Base-by-base conservation (phyloP, 2,329 filamentous ascomycete species). In the Leptoxyphium fumago region DNA sequence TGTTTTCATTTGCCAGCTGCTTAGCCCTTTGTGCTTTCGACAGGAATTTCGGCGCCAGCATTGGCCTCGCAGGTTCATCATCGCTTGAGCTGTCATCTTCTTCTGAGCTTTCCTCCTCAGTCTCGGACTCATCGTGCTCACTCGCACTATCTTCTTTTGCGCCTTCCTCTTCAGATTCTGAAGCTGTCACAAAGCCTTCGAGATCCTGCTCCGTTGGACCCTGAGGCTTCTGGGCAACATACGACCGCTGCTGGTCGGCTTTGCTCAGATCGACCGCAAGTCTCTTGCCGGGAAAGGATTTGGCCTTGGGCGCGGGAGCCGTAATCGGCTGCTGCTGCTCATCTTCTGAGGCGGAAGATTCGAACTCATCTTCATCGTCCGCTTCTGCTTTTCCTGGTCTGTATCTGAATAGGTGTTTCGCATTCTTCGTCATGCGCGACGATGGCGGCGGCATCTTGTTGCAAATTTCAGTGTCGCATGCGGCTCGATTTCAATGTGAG, bases 341-440 rank as follows among this genome's bases (percentile, higher is more conserved):
- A 30, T 52, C 47, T 40, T 73, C 68, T 9, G 68, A 67, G 18
- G 72, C 71, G 1, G 72, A 69, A 15, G 72, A 68, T 38, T 75
- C 71, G 30, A 69, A 70, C 44, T 70, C 68, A 2, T 66, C 66
- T 8, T 61, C 61, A 48, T 69, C 70, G 47, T 69, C 72, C 7
- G 68, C 74, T 2, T 72, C 67, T 13, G 80, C 70, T 63, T 95
- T 96, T 52, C 91, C 89, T 13, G 89, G 82, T 46, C 87, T 80
- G 57, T 95, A 83, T 45, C 91, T 83, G 52, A 80, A 77, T 18
- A 86, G 84, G 61, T 79, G 80, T 46, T 81, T 67, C 2, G 85
- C 87, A 59, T 95, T 94, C 49, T 88, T 87, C 50, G 89, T 96
- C 84, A 96, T 94, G 57, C 84, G 83, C 50, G 51, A 54, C n/a